phyloP scores from a whole-genome alignment of 192 early-diverging fungal genomes.

The Umbelopsis vinacea region DNA sequence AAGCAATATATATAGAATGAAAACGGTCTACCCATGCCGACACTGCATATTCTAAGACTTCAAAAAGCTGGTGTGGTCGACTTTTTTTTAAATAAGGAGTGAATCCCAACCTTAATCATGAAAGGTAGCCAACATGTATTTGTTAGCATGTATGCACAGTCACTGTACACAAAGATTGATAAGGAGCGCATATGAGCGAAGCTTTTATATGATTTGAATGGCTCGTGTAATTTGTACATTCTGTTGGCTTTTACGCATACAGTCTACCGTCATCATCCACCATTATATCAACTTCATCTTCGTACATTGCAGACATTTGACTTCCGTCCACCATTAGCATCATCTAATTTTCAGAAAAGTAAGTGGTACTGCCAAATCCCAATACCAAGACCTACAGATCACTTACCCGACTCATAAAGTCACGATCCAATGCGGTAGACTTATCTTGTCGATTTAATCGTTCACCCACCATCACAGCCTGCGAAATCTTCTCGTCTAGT shows the following conservation, averaged over 20 bases:
- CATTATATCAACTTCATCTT: constrained; percentile 21
- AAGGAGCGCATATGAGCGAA: too few relatives aligned
- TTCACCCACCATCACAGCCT: background rate
- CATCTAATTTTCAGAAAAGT: background rate
- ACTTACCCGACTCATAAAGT: constrained; percentile 10
- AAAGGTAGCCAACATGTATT: too few relatives aligned
- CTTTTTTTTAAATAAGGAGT: too few relatives aligned
- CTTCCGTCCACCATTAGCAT: background rate
- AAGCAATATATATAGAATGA: background rate
- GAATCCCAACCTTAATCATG: too few relatives aligned
- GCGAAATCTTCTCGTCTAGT: constrained; percentile 2
- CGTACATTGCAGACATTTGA: constrained; percentile 20
- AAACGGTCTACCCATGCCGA: too few relatives aligned
- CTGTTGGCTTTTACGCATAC: background rate
- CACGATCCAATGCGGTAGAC: background rate
- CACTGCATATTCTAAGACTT: too few relatives aligned
- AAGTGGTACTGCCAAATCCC: background rate
- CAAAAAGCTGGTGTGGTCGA: too few relatives aligned
- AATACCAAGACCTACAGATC: too few relatives aligned
- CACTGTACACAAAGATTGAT: too few relatives aligned
- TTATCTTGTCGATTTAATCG: constrained; percentile 13
- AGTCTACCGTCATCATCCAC: constrained; percentile 15
- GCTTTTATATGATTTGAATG: too few relatives aligned
- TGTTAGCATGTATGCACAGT: too few relatives aligned
- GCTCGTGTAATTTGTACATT: background rate